phyloP scores from a whole-genome alignment of 2,329 filamentous ascomycete genomes.

The Daldinia sp. region DNA sequence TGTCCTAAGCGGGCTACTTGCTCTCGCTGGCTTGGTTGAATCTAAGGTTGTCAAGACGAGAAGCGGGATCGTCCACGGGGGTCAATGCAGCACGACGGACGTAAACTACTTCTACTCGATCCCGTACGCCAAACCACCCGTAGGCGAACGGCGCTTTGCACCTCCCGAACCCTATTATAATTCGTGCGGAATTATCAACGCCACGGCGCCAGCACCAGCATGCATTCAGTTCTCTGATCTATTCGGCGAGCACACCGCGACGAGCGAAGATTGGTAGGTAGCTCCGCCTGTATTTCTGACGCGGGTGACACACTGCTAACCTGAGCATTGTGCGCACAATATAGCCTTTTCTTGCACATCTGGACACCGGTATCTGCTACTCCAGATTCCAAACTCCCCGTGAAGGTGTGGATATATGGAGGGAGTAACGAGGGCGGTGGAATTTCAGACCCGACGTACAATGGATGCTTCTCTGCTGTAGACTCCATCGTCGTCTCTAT shows the following conservation, averaged over 20 bases:
- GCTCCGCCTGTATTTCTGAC: neutral
- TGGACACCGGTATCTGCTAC: constrained; percentile 40
- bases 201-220: neutral
- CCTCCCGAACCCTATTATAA: constrained; percentile 34
- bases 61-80: constrained; percentile 36
- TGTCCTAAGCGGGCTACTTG: neutral
- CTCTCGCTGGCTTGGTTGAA: neutral
- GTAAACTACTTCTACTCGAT: constrained; percentile 43
- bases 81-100: constrained; percentile 34
- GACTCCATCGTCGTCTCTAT: constrained; percentile 49
- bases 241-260: neutral
- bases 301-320: constrained; percentile 8
- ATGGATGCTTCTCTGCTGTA: constrained; percentile 43
- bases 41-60: constrained; percentile 1
- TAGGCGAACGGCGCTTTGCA: constrained; percentile 39
- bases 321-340: neutral
- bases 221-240: neutral
- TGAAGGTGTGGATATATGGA: constrained; percentile 48
- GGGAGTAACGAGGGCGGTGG: constrained; percentile 45
- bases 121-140: constrained; percentile 42
- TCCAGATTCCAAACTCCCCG: constrained; percentile 40
- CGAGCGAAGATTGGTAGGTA: constrained; percentile 4
- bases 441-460: constrained; percentile 44
- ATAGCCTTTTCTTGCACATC: constrained; percentile 42
- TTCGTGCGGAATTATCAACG: constrained; percentile 28